phyloP scores from a whole-genome alignment of 2,329 filamentous ascomycete species.

The Ceratocystis eucalypticola region DNA sequence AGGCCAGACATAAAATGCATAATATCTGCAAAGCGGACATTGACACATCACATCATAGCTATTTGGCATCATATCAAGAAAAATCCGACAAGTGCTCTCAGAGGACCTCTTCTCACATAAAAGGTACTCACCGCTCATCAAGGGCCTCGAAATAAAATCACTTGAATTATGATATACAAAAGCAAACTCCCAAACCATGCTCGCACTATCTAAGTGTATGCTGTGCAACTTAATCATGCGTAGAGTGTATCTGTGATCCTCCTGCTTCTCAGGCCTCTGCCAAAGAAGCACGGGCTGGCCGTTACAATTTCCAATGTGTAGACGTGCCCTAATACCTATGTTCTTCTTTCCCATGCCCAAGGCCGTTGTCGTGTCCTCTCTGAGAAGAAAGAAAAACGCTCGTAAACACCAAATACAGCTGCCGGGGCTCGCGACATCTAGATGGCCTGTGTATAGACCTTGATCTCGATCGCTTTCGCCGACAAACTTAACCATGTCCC shows the following conservation, averaged over 20 bases:
- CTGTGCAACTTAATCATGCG: background rate
- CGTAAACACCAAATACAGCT: background rate
- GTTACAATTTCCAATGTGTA: background rate
- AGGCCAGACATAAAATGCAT: background rate
- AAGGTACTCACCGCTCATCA: background rate
- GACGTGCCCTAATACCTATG: background rate
- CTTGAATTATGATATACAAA: background rate
- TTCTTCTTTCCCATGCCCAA: background rate
- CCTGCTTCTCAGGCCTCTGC: background rate
- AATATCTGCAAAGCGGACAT: too few species aligned
- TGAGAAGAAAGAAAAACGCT: background rate
- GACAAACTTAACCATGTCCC: constrained; percentile 2
- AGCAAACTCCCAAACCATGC: constrained; percentile 4
- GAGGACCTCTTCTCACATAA: too few species aligned
- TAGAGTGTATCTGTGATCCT: constrained; percentile 11
- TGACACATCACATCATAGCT: too few species aligned
- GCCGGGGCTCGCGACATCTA: background rate
- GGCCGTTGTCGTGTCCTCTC: background rate
- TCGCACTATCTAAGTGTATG: background rate
- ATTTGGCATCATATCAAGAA: too few species aligned
- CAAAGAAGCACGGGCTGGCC: background rate
- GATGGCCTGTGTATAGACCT: background rate
- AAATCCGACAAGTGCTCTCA: too few species aligned
- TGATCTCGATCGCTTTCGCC: background rate
- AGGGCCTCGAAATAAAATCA: background rate